These are phyloP conservation scores for Populus euphratica DNA, from an alignment of 345 rosid genomes.

Conservation along the genomic window DNA sequence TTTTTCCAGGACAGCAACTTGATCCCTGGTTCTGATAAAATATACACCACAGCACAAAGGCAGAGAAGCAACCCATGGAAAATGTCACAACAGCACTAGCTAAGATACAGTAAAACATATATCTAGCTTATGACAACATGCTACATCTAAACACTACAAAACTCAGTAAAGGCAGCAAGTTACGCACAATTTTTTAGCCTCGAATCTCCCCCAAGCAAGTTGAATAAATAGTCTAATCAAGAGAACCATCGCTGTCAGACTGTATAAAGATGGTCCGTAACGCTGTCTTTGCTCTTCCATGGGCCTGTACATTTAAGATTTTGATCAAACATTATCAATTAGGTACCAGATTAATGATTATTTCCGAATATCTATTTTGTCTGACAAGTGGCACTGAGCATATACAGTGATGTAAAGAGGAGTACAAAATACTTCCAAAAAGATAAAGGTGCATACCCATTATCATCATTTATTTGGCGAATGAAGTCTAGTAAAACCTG, in stretches of 20 bases:
- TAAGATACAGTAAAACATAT: neutral
- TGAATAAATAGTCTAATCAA: constrained; percentile 59
- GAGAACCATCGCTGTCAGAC: constrained; percentile 67
- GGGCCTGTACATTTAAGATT: constrained; percentile 52
- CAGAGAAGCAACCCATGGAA: constrained; percentile 23
- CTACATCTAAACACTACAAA: constrained; percentile 2
- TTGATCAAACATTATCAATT: constrained; percentile 8
- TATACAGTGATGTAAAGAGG: neutral
- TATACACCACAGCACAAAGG: constrained; percentile 9
- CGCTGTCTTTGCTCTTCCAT: constrained; percentile 99
- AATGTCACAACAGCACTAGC: constrained; percentile 15
- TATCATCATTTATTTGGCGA: constrained; percentile 89
- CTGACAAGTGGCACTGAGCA: neutral
- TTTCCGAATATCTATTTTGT: constrained; percentile 4
- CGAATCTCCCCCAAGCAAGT: constrained; percentile 62
- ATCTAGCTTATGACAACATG: neutral
- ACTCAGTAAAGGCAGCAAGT: constrained; percentile 13
- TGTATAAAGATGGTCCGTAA: constrained; percentile 88
- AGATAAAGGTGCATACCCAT: constrained; percentile 59
- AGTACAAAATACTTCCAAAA: constrained; percentile 1
- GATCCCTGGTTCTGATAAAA: constrained; percentile 49
- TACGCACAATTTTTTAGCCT: constrained; percentile 64
- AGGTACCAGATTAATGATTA: neutral
- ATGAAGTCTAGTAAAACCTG: constrained; percentile 95
- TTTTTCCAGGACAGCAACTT: constrained; percentile 57